phyloP scores from a whole-genome alignment of 176 grass and related monocot genomes.

The Hyparrhenia diplandra region DNA sequence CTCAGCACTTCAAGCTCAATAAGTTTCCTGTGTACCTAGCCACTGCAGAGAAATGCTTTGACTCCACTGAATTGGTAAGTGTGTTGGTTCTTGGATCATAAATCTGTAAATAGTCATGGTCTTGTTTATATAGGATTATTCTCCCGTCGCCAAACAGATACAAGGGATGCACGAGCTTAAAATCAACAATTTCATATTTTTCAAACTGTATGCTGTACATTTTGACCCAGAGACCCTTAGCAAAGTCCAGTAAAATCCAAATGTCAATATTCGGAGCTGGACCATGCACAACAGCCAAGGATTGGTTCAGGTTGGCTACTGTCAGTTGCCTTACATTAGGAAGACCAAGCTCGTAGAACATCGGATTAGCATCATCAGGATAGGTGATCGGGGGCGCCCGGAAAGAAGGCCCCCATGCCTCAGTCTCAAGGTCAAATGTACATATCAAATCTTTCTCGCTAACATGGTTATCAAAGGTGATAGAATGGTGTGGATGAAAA shows the following conservation, averaged over 20 bases:
- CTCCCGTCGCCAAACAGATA: background rate
- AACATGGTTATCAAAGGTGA: background rate
- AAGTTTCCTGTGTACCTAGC: too few relatives aligned
- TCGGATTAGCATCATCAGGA: background rate
- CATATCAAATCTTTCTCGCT: background rate
- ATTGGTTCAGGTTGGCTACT: background rate
- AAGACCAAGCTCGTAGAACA: background rate
- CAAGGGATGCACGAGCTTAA: background rate
- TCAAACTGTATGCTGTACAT: background rate
- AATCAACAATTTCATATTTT: background rate
- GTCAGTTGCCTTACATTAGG: too few relatives aligned
- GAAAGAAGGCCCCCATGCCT: background rate
- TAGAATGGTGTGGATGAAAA: background rate
- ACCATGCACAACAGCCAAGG: background rate
- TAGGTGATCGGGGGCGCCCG: background rate
- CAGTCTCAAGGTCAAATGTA: slow-evolving; percentile 11
- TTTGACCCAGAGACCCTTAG: background rate
- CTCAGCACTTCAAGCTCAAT: too few relatives aligned
- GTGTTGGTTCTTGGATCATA: too few relatives aligned
- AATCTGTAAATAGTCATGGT: too few relatives aligned
- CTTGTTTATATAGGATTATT: too few relatives aligned
- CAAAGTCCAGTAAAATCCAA: background rate
- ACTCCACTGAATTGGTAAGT: too few relatives aligned
- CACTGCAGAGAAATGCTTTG: too few relatives aligned
- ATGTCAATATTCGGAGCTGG: background rate